Percentiles rank a stretch among this genome's conserved stretches.
These are phyloP conservation scores for Scutellaria minor DNA, from an alignment of 257 asterid genomes.

Conservation along the genomic window DNA sequence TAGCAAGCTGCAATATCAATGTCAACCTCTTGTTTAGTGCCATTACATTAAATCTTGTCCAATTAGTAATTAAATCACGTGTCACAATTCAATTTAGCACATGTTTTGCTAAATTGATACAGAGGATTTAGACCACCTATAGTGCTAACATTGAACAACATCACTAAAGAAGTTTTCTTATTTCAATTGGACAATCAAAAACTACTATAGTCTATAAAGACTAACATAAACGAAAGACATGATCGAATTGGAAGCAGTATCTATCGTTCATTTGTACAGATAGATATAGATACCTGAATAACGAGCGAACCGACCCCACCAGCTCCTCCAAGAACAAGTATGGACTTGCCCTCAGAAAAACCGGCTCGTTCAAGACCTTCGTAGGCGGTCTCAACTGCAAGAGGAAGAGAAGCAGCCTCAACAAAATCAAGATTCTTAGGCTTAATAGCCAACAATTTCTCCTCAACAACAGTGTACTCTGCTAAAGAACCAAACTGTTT, in stretches of 20 bases:
- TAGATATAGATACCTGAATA: constrained; percentile 51
- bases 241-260: too few species aligned
- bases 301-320: constrained; percentile 94
- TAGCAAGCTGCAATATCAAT: constrained; percentile 62
- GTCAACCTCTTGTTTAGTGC: neutral
- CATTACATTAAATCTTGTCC: too few species aligned
- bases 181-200: too few species aligned
- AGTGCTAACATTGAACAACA: too few species aligned
- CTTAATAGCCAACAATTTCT: constrained; percentile 73
- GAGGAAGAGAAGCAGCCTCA: constrained; percentile 83
- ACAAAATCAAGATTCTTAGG: constrained; percentile 74
- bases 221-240: too few species aligned
- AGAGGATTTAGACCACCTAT: too few species aligned
- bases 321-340: constrained; percentile 93
- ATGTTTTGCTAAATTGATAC: too few species aligned
- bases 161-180: too few species aligned
- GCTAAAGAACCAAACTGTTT: constrained; percentile 76
- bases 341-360: constrained; percentile 68
- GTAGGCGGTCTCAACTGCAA: constrained; percentile 80
- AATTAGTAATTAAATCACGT: too few species aligned
- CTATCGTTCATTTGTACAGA: too few species aligned
- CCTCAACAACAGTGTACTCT: constrained; percentile 81
- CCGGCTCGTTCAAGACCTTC: constrained; percentile 75
- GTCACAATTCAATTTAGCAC: too few species aligned
- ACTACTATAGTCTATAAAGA: too few species aligned